Conservation (phyloP, 108 stramenopile genomes). For the Nannochloropsis granulata region DNA sequence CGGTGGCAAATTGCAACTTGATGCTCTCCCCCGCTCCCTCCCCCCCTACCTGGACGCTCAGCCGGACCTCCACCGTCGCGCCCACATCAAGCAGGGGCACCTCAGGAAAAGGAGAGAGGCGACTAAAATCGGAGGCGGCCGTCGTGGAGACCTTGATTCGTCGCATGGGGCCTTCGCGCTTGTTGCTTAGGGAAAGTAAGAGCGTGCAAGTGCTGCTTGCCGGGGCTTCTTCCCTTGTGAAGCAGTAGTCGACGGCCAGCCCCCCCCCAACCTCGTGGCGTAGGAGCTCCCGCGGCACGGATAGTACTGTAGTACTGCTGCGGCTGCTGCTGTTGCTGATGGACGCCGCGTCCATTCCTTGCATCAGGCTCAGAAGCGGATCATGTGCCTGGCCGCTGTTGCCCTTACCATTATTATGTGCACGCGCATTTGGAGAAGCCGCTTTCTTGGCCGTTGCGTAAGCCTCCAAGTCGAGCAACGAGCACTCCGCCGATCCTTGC, state of each 20-base stretch:
- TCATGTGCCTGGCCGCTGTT: neutral
- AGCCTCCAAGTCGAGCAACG: neutral
- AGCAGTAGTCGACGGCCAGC: conserved; percentile 9
- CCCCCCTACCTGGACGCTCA: conserved; percentile 12
- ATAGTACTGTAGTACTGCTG: neutral
- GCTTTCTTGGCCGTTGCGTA: neutral
- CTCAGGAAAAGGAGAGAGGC: neutral
- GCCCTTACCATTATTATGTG: neutral
- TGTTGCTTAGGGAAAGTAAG: conserved; percentile 2
- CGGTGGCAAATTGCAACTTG: conserved; percentile 12
- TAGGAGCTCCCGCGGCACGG: conserved; percentile 1
- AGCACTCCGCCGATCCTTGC: neutral
- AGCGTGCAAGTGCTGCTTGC: neutral
- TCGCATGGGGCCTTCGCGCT: conserved; percentile 2
- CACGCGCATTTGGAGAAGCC: neutral
- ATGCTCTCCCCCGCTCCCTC: neutral
- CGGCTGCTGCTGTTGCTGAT: neutral
- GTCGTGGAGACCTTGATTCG: conserved; percentile 1
- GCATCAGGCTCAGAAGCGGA: neutral
- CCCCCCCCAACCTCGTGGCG: conserved; percentile 15
- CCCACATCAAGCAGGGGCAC: conserved; percentile 1
- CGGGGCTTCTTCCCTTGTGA: neutral
- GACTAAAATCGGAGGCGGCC: conserved; percentile 7
- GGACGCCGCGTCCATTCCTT: neutral
- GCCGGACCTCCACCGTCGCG: neutral